These are phyloP conservation scores for Tardiomyces depauwii DNA, from an alignment of 1,139 yeast genomes.

Conservation along the genomic window DNA sequence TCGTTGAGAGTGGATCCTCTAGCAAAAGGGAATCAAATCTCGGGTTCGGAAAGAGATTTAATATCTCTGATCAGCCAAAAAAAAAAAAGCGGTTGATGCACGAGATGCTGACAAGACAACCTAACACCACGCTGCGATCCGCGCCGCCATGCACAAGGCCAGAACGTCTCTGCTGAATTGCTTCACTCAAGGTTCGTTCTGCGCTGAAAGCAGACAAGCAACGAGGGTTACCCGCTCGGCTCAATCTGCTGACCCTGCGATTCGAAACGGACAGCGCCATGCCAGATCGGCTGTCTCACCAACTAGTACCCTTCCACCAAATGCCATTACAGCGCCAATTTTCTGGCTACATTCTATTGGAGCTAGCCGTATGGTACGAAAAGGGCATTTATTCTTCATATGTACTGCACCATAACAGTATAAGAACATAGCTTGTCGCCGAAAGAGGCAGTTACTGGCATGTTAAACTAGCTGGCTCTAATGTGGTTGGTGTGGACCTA, in stretches of 20 bases:
- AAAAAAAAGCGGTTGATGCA: constrained; percentile 14
- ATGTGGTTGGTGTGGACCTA: too few species aligned
- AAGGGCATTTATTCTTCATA: too few species aligned
- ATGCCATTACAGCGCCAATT: constrained; percentile 20
- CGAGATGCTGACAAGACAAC: constrained; percentile 6
- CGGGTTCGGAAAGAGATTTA: too few species aligned
- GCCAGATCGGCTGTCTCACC: constrained; percentile 7
- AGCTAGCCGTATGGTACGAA: too few species aligned
- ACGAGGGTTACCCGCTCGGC: constrained; percentile 22
- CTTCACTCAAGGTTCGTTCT: constrained; percentile 24
- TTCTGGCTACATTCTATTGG: too few species aligned
- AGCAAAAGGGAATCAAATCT: too few species aligned
- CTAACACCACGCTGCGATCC: constrained; percentile 20
- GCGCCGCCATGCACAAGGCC: constrained; percentile 25
- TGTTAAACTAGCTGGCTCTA: too few species aligned
- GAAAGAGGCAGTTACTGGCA: too few species aligned
- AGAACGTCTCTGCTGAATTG: constrained; percentile 26
- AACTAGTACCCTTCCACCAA: constrained; percentile 17
- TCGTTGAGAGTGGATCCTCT: too few species aligned
- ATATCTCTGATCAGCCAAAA: too few species aligned
- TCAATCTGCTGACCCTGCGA: constrained; percentile 21
- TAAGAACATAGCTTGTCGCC: too few species aligned
- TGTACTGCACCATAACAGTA: too few species aligned
- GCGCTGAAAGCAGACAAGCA: constrained; percentile 19
- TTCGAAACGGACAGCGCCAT: constrained; percentile 25